These are phyloP conservation scores for Nicotiana otophora DNA, from an alignment of 257 asterid genomes.

Conservation along the genomic window DNA sequence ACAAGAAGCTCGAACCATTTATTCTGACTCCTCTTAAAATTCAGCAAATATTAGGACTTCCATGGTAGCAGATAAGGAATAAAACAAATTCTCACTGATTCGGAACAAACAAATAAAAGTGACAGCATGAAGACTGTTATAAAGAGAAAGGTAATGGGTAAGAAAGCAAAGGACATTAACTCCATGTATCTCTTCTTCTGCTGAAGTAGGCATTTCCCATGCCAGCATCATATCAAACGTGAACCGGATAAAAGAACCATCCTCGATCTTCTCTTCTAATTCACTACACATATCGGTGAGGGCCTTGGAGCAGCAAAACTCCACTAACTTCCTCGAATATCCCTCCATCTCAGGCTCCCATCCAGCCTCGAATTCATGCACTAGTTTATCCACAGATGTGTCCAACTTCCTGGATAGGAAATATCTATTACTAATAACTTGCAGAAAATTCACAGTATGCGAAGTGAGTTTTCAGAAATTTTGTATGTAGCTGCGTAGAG, in stretches of 20 bases:
- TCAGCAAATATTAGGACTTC: not conserved
- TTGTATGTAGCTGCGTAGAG: not conserved
- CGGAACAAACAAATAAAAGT: not conserved
- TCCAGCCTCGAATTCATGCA: conserved; percentile 50
- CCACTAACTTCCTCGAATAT: conserved; percentile 60
- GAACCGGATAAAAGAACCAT: conserved; percentile 69
- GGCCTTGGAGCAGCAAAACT: conserved; percentile 60
- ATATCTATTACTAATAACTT: not conserved
- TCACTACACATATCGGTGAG: conserved; percentile 38
- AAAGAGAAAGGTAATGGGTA: not conserved
- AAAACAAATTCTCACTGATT: not conserved
- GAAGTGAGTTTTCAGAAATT: not conserved
- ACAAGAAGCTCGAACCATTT: not conserved
- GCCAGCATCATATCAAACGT: conserved; percentile 95
- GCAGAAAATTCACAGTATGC: not conserved
- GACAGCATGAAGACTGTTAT: too few relatives aligned
- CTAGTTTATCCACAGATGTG: conserved; percentile 36
- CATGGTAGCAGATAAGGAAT: not conserved
- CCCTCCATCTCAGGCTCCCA: conserved; percentile 41
- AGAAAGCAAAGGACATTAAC: conserved; percentile 23
- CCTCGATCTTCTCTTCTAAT: conserved; percentile 42
- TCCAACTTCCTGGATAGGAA: conserved; percentile 48
- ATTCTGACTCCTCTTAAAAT: not conserved
- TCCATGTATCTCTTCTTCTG: conserved; percentile 38
- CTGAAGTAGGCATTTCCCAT: conserved; percentile 62